Percentiles rank a stretch among this genome's conserved stretches.
These are phyloP conservation scores for Rubia tinctorum DNA, from an alignment of 305 asterid genomes.

Conservation along the genomic window DNA sequence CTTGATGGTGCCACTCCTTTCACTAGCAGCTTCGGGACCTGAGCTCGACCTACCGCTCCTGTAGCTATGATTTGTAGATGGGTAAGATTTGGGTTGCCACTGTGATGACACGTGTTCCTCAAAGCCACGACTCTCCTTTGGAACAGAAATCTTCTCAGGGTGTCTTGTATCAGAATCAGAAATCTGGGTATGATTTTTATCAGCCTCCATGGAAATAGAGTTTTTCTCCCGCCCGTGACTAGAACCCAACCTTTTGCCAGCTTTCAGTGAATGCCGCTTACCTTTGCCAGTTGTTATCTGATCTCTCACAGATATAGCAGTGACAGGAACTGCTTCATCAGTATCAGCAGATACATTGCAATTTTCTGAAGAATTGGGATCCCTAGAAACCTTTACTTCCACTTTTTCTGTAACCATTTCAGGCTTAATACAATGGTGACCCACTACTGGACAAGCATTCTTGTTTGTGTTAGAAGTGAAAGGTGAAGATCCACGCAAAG, in stretches of 20 bases:
- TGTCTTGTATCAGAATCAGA: slow-evolving; percentile 40
- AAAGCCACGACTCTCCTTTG: slow-evolving; percentile 46
- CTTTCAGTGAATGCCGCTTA: slow-evolving; percentile 47
- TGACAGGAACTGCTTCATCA: slow-evolving; percentile 24
- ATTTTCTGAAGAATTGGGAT: slow-evolving; percentile 26
- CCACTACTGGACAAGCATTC: slow-evolving; percentile 30
- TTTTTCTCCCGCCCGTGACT: slow-evolving; percentile 35
- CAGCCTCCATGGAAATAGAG: slow-evolving; percentile 33
- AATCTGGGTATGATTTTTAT: no score
- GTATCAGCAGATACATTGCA: slow-evolving; percentile 25
- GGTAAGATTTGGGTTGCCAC: slow-evolving; percentile 78
- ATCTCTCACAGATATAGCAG: slow-evolving; percentile 42
- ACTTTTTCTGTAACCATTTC: slow-evolving; percentile 31
- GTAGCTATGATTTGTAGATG: slow-evolving; percentile 38
- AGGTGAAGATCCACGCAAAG: slow-evolving; percentile 32
- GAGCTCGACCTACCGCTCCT: slow-evolving; percentile 37
- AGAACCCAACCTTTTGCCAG: slow-evolving; percentile 41
- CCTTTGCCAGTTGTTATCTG: slow-evolving; percentile 59
- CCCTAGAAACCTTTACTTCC: slow-evolving; percentile 27
- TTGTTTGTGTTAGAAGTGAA: slow-evolving; percentile 37
- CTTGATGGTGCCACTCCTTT: slow-evolving; percentile 33
- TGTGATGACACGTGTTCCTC: slow-evolving; percentile 57
- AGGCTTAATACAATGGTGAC: slow-evolving; percentile 30
- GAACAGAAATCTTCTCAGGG: slow-evolving; percentile 33
- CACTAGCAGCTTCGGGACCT: slow-evolving; percentile 35